Evolutionary conservation across 2,329 filamentous ascomycete species (phyloP).

Genomic region (Lachnellula cervina): DNA sequence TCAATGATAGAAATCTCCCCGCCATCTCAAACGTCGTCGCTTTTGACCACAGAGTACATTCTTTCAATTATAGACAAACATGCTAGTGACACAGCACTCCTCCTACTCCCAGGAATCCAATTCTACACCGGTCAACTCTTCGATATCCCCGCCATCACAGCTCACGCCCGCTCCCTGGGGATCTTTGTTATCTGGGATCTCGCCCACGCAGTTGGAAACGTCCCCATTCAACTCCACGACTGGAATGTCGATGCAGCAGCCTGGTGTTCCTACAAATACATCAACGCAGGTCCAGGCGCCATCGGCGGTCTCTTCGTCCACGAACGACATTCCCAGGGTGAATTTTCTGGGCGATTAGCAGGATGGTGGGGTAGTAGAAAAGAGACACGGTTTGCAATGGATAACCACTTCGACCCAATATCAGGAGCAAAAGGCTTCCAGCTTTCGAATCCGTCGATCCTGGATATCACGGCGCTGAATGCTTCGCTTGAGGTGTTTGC

Average conservation of each 20-base stretch:
- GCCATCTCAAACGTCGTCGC: constrained; percentile 41
- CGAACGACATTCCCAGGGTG: constrained; percentile 37
- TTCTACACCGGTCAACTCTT: constrained; percentile 77
- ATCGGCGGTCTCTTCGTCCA: constrained; percentile 74
- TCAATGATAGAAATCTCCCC: constrained; percentile 66
- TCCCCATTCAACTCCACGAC: constrained; percentile 65
- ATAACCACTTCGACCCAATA: constrained; percentile 67
- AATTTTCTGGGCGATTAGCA: constrained; percentile 50
- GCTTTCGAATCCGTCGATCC: constrained; percentile 67
- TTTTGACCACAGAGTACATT: constrained; percentile 62
- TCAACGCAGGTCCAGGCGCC: constrained; percentile 70
- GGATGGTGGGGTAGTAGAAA: constrained; percentile 82
- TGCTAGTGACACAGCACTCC: constrained; percentile 58
- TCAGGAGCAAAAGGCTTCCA: constrained; percentile 72
- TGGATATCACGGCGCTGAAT: constrained; percentile 67
- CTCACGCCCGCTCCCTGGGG: constrained; percentile 59
- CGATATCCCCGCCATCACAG: constrained; percentile 68
- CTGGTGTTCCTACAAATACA: constrained; percentile 83
- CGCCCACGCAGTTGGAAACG: constrained; percentile 74
- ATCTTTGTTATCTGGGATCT: constrained; percentile 76
- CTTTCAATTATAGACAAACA: constrained; percentile 62
- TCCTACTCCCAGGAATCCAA: constrained; percentile 74
- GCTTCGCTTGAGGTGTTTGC: constrained; percentile 69
- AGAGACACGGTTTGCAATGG: constrained; percentile 66
- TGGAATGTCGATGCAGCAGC: constrained; percentile 75